Base-by-base conservation (phyloP, 2,329 filamentous ascomycete species). In the Calonectria ilicicola region DNA sequence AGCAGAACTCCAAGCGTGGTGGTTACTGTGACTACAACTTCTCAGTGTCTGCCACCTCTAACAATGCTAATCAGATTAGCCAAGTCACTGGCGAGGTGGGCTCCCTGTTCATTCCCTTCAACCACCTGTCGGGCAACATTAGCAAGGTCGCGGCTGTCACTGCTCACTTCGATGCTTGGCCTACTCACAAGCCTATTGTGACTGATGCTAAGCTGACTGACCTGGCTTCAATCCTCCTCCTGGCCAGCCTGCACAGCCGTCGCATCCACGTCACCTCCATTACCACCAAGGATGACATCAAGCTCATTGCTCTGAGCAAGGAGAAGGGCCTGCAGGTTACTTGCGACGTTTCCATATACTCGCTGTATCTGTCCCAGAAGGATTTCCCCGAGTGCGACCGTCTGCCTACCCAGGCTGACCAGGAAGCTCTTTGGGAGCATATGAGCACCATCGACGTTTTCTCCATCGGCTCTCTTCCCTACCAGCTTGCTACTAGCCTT, bases 141-240 rank as follows among this genome's bases (percentile, higher is more conserved):
- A 95, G 91, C 89, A 95, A 95, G 86, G 94, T 95, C 56, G 93
- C 94, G 23, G 91, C 93, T 12, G 93, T 95, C 74, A 94, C 93
- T 66, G 91, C 92, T 72, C 94, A 96, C 86, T 96, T 96, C 80
- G 92, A 92, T 73, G 89, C 91, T 27, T 96, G 94, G 94, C 94
- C 94, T 42, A 86, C 88, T 5, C 92, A 91, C 86, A 96, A 96
- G 86, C 93, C 94, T 63, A 94, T 96, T 78, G 87, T 96, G 79
- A 96, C 94, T 0, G 94, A 96, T 83, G 94, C 94, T 65, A 95
- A 94, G 86, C 91, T 92, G 69, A 95, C 93, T 1, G 94, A 96
- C 80, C 88, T 96, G 72, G 94, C 94, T n/a, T 95, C 94, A 0
- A 93, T 96, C 75, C 87, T 96, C 58, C 87, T 96, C 60, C 88